Evolutionary conservation across 2,329 filamentous ascomycete genomes (phyloP).

Genomic region (Colletotrichum salicis): DNA sequence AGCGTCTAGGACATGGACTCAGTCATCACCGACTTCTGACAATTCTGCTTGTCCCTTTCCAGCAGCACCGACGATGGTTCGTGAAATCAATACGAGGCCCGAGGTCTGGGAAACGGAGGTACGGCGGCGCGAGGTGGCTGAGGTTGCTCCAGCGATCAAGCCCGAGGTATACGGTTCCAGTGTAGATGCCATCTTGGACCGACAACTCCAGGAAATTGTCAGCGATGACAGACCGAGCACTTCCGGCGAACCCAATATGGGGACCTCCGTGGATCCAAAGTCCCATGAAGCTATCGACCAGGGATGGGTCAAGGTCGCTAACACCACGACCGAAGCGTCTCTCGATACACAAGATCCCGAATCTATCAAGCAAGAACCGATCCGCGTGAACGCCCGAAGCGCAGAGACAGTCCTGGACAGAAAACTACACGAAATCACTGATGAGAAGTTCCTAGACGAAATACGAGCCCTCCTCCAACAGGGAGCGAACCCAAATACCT

Average conservation of each 20-base stretch:
- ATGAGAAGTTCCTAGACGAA: neutral
- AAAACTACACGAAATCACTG: neutral
- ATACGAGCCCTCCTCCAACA: neutral
- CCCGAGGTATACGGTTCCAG: neutral
- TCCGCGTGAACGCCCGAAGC: neutral
- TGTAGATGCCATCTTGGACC: neutral
- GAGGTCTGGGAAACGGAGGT: neutral
- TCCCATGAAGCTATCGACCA: neutral
- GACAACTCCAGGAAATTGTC: neutral
- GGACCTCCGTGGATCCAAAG: rapidly evolving
- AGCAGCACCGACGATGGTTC: neutral
- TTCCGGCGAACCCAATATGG: neutral
- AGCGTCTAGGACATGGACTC: too few species aligned
- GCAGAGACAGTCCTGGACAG: neutral
- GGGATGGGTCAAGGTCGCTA: neutral
- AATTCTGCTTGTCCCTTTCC: neutral
- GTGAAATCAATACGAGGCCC: neutral
- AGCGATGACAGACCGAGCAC: too few species aligned
- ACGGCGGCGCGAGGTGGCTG: neutral
- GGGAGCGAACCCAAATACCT: neutral
- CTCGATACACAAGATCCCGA: neutral
- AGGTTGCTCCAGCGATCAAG: neutral
- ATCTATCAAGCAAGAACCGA: neutral
- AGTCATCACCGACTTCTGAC: neutral
- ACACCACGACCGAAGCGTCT: neutral